Evolutionary conservation across 495 filamentous ascomycete species (phyloP), one percentile per base, ranked within the genome.

Genomic region (Xylaria intraflava): DNA sequence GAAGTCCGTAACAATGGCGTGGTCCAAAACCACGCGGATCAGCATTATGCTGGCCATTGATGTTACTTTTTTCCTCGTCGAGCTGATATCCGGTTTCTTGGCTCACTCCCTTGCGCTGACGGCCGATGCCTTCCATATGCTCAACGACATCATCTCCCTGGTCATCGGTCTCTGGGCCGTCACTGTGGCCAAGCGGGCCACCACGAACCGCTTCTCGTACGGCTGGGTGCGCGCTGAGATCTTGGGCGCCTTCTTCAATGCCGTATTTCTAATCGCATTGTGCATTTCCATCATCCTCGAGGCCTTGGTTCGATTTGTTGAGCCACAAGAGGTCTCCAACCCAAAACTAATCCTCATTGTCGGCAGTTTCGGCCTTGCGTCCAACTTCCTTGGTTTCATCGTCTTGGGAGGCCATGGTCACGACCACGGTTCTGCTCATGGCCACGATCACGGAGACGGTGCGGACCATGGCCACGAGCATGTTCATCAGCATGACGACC

Each of bases 181-280:
- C 17, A 89, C 86, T 47, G 87, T 95, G 42, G 88, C 89, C 52
- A 78, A 81, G 43, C 85, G 87, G 58, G 84, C 83, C 14, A 89
- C 78, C 16, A 93, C 90, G 11, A 89, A 89, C 56, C 86, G 83
- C 67, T 97, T 89, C 60, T 95, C 93, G 5, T 98, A 96, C 71
- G 93, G 93, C 78, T 98, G 90, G 89, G 85, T 96, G 78, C 87
- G 94, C 41, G 93, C 93, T n/a, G 93, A 98, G 77, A 96, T 95
- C 16, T 79, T 98, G 7, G 93, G 93, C 65, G 93, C 93, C 16
- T 78, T 96, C 45, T 84, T 96, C 63, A 98, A 98, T 61, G 93
- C 94, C 51, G 91, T 97, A 2, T 98, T 98, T 71, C 76, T 98
- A 40, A 90, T 98, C 60, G 93, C 93, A 0, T 78, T 98, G 16